These are phyloP conservation scores for Gigaspora rosea DNA, from an alignment of 192 early-diverging fungal genomes.

Conservation along the genomic window DNA sequence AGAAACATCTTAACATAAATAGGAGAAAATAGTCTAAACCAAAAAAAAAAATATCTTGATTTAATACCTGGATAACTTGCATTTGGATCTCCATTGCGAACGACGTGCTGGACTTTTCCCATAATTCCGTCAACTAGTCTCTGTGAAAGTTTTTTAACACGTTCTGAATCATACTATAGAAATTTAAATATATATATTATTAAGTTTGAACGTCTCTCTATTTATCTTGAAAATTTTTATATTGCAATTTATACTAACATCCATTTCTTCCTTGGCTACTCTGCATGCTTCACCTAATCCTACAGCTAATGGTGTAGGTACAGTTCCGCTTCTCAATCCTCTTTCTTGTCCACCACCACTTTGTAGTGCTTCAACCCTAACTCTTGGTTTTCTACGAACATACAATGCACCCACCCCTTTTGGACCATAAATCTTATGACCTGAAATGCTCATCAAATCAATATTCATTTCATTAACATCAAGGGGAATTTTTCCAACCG, in stretches of 20 bases:
- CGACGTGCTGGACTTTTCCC: slow-evolving; percentile 74
- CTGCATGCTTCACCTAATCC: slow-evolving; percentile 89
- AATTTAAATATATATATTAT: slow-evolving; percentile 6
- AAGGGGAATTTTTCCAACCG: slow-evolving; percentile 92
- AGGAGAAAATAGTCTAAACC: too few relatives aligned
- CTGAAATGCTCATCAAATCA: slow-evolving; percentile 94
- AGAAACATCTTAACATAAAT: too few relatives aligned
- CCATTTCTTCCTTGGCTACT: slow-evolving; percentile 78
- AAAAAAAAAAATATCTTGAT: not conserved
- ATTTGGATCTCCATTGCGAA: slow-evolving; percentile 86
- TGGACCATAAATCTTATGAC: slow-evolving; percentile 98
- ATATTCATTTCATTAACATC: slow-evolving; percentile 92
- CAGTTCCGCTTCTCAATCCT: slow-evolving; percentile 91
- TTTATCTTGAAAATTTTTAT: not conserved
- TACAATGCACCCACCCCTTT: slow-evolving; percentile 95
- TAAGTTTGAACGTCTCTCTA: slow-evolving; percentile 16
- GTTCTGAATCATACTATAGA: slow-evolving; percentile 74
- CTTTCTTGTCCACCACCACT: slow-evolving; percentile 97
- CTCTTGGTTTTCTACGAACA: slow-evolving; percentile 89
- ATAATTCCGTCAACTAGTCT: slow-evolving; percentile 81
- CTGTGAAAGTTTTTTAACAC: slow-evolving; percentile 72
- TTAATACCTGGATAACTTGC: slow-evolving; percentile 68
- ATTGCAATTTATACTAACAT: slow-evolving; percentile 46
- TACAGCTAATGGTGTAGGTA: slow-evolving; percentile 86
- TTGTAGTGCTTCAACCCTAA: slow-evolving; percentile 87